phyloP scores from a whole-genome alignment of 2,329 filamentous ascomycete genomes.

The Pseudopithomyces maydicus region DNA sequence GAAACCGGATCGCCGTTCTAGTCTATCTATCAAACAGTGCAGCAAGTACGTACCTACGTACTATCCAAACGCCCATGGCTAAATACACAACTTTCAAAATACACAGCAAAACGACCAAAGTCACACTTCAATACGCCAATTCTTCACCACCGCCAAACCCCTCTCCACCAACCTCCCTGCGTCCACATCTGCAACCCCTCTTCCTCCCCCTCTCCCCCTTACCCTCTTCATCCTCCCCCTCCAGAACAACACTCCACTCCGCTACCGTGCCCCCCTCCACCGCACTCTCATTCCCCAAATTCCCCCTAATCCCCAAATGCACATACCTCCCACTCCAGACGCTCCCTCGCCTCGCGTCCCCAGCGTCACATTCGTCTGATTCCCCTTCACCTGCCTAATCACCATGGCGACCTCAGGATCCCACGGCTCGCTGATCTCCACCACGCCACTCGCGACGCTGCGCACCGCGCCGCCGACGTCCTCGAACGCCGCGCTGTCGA shows the following conservation, averaged over 20 bases:
- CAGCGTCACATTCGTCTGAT: conserved; percentile 53
- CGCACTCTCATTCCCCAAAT: conserved; percentile 42
- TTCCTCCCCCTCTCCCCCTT: neutral
- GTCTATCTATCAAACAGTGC: too few relatives aligned
- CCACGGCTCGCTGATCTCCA: conserved; percentile 51
- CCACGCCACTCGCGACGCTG: conserved; percentile 23
- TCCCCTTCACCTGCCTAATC: conserved; percentile 49
- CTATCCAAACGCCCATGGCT: too few relatives aligned
- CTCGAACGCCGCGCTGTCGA: conserved; percentile 6
- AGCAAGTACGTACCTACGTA: too few relatives aligned
- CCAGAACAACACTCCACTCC: conserved; percentile 53
- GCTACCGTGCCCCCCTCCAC: conserved; percentile 57
- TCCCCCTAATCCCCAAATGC: conserved; percentile 56
- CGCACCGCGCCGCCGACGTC: conserved; percentile 12
- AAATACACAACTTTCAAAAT: neutral
- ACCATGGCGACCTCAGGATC: conserved; percentile 38
- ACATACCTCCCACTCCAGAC: conserved; percentile 53
- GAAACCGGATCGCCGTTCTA: too few relatives aligned
- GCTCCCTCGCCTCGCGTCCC: too few relatives aligned
- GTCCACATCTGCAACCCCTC: neutral
- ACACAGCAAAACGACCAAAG: neutral
- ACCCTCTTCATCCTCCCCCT: conserved; percentile 4
- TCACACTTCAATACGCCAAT: neutral
- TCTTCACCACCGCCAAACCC: neutral
- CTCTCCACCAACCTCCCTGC: neutral